These are phyloP conservation scores for Epichloe uncinata DNA, from an alignment of 2,329 filamentous ascomycete species.

Conservation along the genomic window DNA sequence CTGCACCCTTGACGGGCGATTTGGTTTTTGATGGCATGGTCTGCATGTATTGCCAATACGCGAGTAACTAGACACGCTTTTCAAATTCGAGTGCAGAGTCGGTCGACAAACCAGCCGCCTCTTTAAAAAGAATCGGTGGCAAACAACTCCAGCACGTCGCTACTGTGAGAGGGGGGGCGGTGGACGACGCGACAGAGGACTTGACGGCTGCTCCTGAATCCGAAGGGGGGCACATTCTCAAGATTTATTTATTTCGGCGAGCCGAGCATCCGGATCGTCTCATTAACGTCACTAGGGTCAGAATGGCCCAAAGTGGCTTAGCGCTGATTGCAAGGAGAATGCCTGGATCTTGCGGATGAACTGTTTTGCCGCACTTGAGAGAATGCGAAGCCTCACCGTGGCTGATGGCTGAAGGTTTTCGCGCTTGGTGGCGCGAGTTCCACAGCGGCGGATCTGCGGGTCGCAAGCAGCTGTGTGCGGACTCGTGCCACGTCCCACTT, in stretches of 20 bases:
- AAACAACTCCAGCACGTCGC: neutral
- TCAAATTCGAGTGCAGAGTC: neutral
- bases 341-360: constrained; percentile 7
- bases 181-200: neutral
- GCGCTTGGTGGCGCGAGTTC: too few relatives aligned
- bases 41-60: constrained; percentile 2
- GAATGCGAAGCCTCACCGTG: neutral
- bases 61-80: neutral
- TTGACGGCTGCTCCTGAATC: neutral
- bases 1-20: constrained; percentile 8
- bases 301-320: neutral
- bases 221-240: neutral
- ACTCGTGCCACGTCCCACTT: too few relatives aligned
- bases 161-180: neutral
- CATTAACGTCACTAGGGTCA: constrained; percentile 8
- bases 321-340: neutral
- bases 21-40: constrained; percentile 21
- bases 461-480: too few relatives aligned
- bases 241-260: constrained; percentile 8
- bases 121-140: neutral
- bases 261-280: constrained; percentile 14
- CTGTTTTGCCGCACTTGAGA: constrained; percentile 5
- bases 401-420: neutral
- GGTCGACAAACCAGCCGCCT: neutral
- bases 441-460: too few relatives aligned